Percentiles rank a stretch among this genome's conserved stretches.
Conservation (phyloP, 345 rosid genomes). For the Hypericum perforatum region DNA sequence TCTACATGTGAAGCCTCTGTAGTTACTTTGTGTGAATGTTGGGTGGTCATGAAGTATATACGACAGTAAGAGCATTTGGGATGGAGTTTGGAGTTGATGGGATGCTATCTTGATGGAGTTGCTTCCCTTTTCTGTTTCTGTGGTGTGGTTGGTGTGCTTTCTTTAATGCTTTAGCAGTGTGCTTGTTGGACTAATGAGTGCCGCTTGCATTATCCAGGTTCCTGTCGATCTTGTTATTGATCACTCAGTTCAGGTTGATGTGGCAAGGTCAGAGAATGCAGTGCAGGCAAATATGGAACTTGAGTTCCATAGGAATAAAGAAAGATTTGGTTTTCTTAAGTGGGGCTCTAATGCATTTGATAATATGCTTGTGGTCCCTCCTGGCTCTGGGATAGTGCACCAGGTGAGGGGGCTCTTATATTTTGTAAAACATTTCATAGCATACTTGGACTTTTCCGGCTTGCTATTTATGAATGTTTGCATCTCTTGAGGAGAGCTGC, state of each 20-base stretch:
- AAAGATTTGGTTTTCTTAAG: slow-evolving; percentile 87
- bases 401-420: slow-evolving; percentile 38
- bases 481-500: not conserved
- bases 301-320: slow-evolving; percentile 75
- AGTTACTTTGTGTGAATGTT: too few species aligned
- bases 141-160: too few species aligned
- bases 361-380: slow-evolving; percentile 95
- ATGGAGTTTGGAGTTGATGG: too few species aligned
- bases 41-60: too few species aligned
- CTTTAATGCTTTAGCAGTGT: too few species aligned
- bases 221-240: slow-evolving; percentile 98
- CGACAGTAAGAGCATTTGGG: too few species aligned
- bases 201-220: slow-evolving; percentile 35
- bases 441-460: too few species aligned
- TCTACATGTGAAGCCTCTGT: too few species aligned
- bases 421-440: too few species aligned
- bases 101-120: too few species aligned
- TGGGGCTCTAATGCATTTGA: slow-evolving; percentile 92
- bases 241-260: slow-evolving; percentile 94
- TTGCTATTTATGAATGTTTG: not conserved
- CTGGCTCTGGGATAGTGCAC: slow-evolving; percentile 94
- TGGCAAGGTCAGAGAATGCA: slow-evolving; percentile 84
- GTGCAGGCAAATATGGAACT: slow-evolving; percentile 92
- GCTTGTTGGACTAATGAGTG: not conserved
- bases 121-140: too few species aligned